Percentiles rank a stretch among this genome's conserved stretches.
Evolutionary conservation across 2,329 filamentous ascomycete genomes (phyloP).

Genomic region (Colletotrichum graminicola): DNA sequence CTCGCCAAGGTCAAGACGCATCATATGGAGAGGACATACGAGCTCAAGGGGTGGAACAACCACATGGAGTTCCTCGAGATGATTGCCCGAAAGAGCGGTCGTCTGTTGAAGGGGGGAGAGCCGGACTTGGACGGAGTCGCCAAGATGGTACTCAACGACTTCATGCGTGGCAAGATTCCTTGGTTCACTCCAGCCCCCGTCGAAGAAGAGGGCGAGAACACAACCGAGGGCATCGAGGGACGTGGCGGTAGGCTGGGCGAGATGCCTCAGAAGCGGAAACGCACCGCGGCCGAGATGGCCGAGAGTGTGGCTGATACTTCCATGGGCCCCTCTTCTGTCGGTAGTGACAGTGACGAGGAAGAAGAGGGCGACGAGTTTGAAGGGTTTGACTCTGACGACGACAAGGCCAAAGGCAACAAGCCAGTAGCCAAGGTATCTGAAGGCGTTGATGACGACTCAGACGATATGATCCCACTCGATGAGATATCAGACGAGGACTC

Average conservation of each 20-base stretch:
- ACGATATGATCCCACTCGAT: slow-evolving; percentile 40
- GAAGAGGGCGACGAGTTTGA: slow-evolving; percentile 58
- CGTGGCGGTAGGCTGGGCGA: slow-evolving; percentile 85
- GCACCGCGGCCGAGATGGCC: slow-evolving; percentile 64
- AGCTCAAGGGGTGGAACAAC: slow-evolving; percentile 82
- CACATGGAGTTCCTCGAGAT: slow-evolving; percentile 87
- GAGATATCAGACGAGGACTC: slow-evolving; percentile 40
- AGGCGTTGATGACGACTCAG: slow-evolving; percentile 31
- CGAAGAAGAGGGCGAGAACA: slow-evolving; percentile 63
- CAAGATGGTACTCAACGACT: slow-evolving; percentile 97
- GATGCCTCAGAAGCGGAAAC: slow-evolving; percentile 85
- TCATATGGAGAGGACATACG: slow-evolving; percentile 94
- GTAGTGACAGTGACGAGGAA: slow-evolving; percentile 44
- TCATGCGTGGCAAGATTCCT: slow-evolving; percentile 92
- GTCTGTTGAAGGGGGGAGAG: slow-evolving; percentile 91
- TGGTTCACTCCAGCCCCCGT: slow-evolving; percentile 91
- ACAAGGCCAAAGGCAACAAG: slow-evolving; percentile 51
- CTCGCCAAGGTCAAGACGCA: slow-evolving; percentile 82
- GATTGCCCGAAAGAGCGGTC: slow-evolving; percentile 86
- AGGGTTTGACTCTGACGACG: slow-evolving; percentile 60
- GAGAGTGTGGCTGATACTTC: slow-evolving; percentile 57
- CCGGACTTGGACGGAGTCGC: slow-evolving; percentile 94
- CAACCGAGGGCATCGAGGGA: slow-evolving; percentile 69
- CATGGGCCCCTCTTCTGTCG: slow-evolving; percentile 46
- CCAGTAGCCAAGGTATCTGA: slow-evolving; percentile 33